Percentiles rank a stretch among this genome's conserved stretches.
phyloP scores from a whole-genome alignment of 257 asterid genomes.

The Eucommia ulmoides region DNA sequence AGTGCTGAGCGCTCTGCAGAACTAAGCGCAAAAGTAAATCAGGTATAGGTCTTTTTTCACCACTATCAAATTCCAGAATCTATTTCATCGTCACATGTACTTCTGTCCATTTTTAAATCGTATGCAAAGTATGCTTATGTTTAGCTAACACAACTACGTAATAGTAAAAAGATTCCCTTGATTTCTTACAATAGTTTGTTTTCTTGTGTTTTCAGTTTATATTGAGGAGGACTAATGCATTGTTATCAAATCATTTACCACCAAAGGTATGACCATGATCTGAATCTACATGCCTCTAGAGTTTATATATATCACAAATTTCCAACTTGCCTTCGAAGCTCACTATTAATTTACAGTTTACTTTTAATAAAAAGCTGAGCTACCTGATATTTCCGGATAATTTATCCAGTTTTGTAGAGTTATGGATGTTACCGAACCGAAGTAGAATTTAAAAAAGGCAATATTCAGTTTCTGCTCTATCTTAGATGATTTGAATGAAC shows the following conservation, averaged over 20 bases:
- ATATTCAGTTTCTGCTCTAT: too few species aligned
- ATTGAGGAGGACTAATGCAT: constrained; percentile 93
- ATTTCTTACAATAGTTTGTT: constrained; percentile 12
- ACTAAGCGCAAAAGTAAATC: constrained; percentile 81
- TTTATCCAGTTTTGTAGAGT: background rate
- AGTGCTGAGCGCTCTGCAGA: constrained; percentile 85
- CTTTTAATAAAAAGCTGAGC: too few species aligned
- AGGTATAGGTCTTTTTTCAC: constrained; percentile 29
- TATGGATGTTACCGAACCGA: background rate
- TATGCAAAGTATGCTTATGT: background rate
- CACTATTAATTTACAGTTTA: background rate
- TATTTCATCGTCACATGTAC: too few species aligned
- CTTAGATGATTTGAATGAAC: too few species aligned
- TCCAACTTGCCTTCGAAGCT: background rate
- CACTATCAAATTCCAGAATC: constrained; percentile 9
- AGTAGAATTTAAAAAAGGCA: background rate
- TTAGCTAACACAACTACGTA: background rate
- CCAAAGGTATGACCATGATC: constrained; percentile 62
- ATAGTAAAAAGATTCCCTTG: constrained; percentile 4
- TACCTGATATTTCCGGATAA: too few species aligned
- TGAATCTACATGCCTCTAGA: background rate
- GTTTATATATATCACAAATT: background rate
- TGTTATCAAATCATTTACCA: constrained; percentile 90
- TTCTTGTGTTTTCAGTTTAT: constrained; percentile 53
- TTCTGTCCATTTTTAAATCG: background rate